Evolutionary conservation across 148 eudicot species (phyloP), one percentile per base, ranked within the genome.

Genomic region (Chenopodium album): DNA sequence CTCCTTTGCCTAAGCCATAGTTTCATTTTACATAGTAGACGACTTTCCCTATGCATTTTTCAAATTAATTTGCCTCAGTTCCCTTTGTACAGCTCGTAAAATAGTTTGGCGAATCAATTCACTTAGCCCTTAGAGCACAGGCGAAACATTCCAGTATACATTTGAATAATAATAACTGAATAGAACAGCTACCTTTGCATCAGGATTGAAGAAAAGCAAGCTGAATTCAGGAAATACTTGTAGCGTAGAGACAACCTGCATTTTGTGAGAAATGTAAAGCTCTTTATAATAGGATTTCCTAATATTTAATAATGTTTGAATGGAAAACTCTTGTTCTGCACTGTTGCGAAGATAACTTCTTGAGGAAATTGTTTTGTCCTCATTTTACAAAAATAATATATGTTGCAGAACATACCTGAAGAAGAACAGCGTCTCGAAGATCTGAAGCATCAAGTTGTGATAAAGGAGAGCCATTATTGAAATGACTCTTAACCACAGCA

Each of bases 191-290:
- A 91, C 94, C 94, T 75, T 86, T 37, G 97, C 94, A 78, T 89
- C 90, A 75, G 85, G 87, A 83, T 84, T 82, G 87, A 85, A 88
- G 66, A 87, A 90, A 79, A 94, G 86, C 88, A 93, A 82, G 85
- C 87, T 86, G 82, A 88, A 92, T 72, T 87, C 92, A 29, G 98
- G 98, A 77, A 75, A 79, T 64, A 94, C 89, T 85, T 88, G 87
- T 29, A 94, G 85, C 32, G 85, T 85, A 71, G 97, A 90, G 77
- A 94, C 97, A 78, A 94, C 90, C 91, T 93, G 94, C 89, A 83
- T 65, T 73, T 54, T 32, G 77, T 52, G 76, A 79, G 72, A 79
- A 76, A 71, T 23, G 76, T 23, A 59, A 71, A 69, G 63, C 13
- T 65, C 17, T 6, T 47, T 47, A 54, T 16, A 54, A 14, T 54